Evolutionary conservation across 305 asterid genomes (phyloP).

Genomic region (Petunia hybrid): DNA sequence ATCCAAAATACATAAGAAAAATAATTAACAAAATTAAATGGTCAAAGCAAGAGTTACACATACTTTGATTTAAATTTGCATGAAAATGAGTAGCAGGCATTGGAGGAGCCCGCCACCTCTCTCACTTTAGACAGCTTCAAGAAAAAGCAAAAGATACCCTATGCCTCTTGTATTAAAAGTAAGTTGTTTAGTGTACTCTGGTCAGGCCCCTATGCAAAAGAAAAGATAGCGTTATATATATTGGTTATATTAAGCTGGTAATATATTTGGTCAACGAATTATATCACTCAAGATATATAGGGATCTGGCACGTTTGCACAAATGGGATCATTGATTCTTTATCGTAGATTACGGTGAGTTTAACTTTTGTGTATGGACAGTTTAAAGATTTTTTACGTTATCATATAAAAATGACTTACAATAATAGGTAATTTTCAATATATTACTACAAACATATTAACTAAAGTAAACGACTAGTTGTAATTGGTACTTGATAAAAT

Average conservation of each 20-base stretch:
- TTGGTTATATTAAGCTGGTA: not conserved
- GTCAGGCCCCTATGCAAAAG: not conserved
- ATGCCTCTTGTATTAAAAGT: conserved; percentile 31
- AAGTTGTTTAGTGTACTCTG: not conserved
- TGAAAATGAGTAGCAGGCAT: conserved; percentile 25
- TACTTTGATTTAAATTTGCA: conserved; percentile 31
- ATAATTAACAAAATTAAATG: not conserved
- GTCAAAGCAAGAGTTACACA: conserved; percentile 14
- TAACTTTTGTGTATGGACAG: no score
- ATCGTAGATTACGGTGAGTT: no score
- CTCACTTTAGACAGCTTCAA: conserved; percentile 47
- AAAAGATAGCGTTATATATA: no score
- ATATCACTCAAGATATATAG: not conserved
- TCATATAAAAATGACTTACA: no score
- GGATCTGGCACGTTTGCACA: not conserved
- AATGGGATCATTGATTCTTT: not conserved
- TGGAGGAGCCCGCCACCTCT: conserved; percentile 39
- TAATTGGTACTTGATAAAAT: no score
- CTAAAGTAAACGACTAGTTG: not conserved
- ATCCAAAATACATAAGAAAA: conserved; percentile 35
- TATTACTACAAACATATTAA: no score
- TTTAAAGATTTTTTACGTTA: no score
- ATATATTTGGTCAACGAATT: not conserved
- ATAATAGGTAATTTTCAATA: no score
- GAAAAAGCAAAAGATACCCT: conserved; percentile 47